Conservation (phyloP, 1,284 basidiomycete species). For the Volvariella surrecta region DNA sequence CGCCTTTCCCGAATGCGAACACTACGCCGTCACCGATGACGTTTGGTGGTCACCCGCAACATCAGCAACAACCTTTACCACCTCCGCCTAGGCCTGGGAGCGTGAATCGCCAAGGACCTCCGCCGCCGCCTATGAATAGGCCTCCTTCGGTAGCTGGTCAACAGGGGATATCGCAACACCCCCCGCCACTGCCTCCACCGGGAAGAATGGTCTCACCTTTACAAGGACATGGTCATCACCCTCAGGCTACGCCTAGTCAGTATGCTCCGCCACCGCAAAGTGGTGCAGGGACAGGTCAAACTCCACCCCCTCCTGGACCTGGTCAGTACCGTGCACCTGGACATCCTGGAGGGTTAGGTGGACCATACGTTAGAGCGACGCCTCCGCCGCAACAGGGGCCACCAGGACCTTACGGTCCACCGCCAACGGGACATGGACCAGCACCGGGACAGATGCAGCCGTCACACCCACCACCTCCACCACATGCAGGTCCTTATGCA, state of each 20-base stretch:
- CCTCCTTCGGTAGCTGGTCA: constrained; percentile 12
- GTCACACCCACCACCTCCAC: constrained; percentile 7
- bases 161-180: constrained; percentile 20
- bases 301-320: constrained; percentile 12
- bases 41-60: constrained; percentile 33
- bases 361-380: constrained; percentile 30
- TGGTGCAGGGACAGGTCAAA: constrained; percentile 13
- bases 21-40: constrained; percentile 29
- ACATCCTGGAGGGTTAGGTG: constrained; percentile 8
- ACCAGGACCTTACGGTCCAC: constrained; percentile 9
- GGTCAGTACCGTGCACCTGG: background rate
- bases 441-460: constrained; percentile 7
- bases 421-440: constrained; percentile 6
- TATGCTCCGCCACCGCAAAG: constrained; percentile 33
- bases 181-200: constrained; percentile 25
- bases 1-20: constrained; percentile 83
- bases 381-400: constrained; percentile 21
- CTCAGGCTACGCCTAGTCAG: constrained; percentile 29
- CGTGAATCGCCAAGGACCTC: constrained; percentile 37
- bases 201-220: constrained; percentile 33
- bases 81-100: constrained; percentile 61
- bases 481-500: constrained; percentile 17
- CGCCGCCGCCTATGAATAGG: constrained; percentile 30
- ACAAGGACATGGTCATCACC: constrained; percentile 15
- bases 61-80: constrained; percentile 32